Evolutionary conservation across 164 flowering plant genomes (phyloP).

Genomic region (Stephania japonica): DNA sequence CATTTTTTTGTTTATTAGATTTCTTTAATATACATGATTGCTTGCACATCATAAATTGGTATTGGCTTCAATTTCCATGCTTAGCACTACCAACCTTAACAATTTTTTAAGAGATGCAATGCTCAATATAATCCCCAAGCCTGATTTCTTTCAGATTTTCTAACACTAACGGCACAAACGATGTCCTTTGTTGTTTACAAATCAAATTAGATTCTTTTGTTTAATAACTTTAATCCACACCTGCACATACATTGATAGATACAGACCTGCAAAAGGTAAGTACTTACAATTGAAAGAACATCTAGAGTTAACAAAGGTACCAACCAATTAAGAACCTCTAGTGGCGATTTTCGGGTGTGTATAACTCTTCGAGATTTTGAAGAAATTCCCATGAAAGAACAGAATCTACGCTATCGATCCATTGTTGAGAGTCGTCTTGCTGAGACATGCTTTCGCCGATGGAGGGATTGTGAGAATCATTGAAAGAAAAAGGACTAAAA

Average conservation of each 20-base stretch:
- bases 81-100: not conserved
- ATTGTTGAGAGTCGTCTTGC: conserved; percentile 31
- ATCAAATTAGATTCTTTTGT: not conserved
- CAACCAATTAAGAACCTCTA: not conserved
- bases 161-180: not conserved
- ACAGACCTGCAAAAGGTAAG: not conserved
- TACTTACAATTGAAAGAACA: not conserved
- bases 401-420: conserved; percentile 44
- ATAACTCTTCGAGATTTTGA: conserved; percentile 31
- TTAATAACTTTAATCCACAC: not conserved
- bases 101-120: not conserved
- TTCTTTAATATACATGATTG: not conserved
- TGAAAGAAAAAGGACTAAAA: conserved; percentile 29
- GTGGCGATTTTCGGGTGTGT: conserved; percentile 24
- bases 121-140: not conserved
- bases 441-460: conserved; percentile 21
- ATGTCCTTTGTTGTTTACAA: not conserved
- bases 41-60: not conserved
- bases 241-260: not conserved
- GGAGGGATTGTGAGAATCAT: conserved; percentile 28
- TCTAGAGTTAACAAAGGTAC: not conserved
- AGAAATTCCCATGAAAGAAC: conserved; percentile 44
- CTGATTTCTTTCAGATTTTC: not conserved
- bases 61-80: not conserved
- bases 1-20: not conserved